Base-by-base conservation (phyloP, 208 protist species). In the Leishmania tarentolae region DNA sequence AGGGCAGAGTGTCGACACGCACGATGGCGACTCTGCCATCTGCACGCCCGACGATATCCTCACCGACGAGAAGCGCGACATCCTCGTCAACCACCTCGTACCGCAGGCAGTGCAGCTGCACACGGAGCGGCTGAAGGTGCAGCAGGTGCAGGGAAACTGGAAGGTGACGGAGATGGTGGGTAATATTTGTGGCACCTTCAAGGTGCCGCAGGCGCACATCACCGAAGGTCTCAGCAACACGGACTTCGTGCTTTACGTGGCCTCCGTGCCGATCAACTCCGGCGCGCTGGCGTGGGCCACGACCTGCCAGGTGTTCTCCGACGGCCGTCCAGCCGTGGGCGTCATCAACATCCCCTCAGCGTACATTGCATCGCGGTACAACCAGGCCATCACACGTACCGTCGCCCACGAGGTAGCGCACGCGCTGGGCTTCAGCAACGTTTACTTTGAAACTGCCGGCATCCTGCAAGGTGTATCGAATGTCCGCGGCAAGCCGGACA, bases 191-290 rank as follows among this genome's bases (percentile, higher is more conserved):
- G 9, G 6, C 5, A 19, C n/a, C 15, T 75, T 76, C 61, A 13
- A 40, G 11, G 56, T 84, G 13, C 81, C 93, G n/a, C 11, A 6
- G 0, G 24, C 19, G 17, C 89, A 95, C 82, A 7, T 61, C 35
- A 92, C 77, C 4, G 59, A 6, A 5, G 91, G 91, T 11, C 85
- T 94, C 15, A 69, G 57, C 21, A 80, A 83, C 56, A 68, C 74
- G 15, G 90, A 96, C 81, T 90, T 91, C 42, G 56, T 94, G 15
- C 19, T 96, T 11, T 94, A 94, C 85, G 86, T 93, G 0, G 73
- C 86, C 2, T 75, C 91, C 1, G 87, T 57, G 0, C 86, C 85
- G 8, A 84, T 65, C 2, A 19, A 0, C 2, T 37, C 56, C 0
- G 15, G n/a, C n/a, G n/a, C n/a, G n/a, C n/a, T n/a, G n/a, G n/a